These are phyloP conservation scores for Teratosphaeria zuluensis DNA, from an alignment of 2,329 filamentous ascomycete species.

Conservation along the genomic window DNA sequence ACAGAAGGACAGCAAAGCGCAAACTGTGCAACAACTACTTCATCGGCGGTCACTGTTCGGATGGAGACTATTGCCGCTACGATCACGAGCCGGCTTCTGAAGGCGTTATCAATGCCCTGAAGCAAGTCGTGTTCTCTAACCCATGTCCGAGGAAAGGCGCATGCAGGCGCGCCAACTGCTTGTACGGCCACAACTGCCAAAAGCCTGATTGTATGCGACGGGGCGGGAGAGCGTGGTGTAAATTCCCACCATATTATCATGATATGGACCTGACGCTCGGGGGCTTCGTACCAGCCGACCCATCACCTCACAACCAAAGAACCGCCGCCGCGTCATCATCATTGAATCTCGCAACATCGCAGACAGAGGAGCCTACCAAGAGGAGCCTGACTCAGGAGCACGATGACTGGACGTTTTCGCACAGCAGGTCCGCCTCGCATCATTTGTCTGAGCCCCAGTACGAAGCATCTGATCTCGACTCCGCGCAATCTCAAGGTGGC, in stretches of 20 bases:
- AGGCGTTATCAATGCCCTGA: slow-evolving; percentile 32
- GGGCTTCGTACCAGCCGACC: not conserved
- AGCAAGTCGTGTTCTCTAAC: slow-evolving; percentile 35
- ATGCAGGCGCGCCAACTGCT: slow-evolving; percentile 37
- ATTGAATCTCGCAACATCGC: not conserved
- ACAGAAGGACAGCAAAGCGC: slow-evolving; percentile 25
- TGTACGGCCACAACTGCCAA: slow-evolving; percentile 39
- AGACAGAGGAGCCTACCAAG: not conserved
- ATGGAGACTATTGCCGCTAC: slow-evolving; percentile 32
- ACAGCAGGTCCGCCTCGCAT: not conserved
- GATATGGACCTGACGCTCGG: not conserved
- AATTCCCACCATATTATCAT: slow-evolving; percentile 4
- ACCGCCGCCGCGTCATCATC: not conserved
- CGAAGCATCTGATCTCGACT: not conserved
- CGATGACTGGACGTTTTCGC: not conserved
- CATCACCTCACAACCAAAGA: not conserved
- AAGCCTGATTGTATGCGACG: slow-evolving; percentile 20
- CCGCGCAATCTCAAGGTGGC: not conserved
- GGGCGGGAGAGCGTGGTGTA: slow-evolving; percentile 20
- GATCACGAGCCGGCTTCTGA: slow-evolving; percentile 38
- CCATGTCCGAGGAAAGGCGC: slow-evolving; percentile 32
- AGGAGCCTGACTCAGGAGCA: not conserved
- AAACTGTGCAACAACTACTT: slow-evolving; percentile 44
- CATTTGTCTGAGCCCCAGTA: not conserved
- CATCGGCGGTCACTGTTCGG: slow-evolving; percentile 23